phyloP scores from a whole-genome alignment of 495 filamentous ascomycete species.

The Astrothelium subdiscretum region DNA sequence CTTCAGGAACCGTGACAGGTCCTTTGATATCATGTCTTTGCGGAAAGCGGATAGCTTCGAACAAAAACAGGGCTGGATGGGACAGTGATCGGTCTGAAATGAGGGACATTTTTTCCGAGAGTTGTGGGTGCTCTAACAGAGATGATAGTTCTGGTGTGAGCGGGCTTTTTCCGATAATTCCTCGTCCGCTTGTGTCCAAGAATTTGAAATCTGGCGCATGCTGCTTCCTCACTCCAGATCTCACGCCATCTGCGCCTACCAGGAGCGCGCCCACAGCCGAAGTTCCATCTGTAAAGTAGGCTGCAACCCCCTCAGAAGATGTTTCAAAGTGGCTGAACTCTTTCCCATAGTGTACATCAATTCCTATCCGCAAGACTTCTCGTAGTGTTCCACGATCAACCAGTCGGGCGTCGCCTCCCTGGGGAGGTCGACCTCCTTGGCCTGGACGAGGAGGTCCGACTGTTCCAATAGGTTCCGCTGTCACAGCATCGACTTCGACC shows the following conservation, averaged over 20 bases:
- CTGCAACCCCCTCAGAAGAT: slow-evolving; percentile 25
- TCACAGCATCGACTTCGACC: no score
- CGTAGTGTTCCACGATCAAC: background rate
- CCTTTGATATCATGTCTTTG: background rate
- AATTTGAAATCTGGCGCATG: slow-evolving; percentile 29
- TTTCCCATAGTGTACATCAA: background rate
- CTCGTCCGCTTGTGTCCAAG: slow-evolving; percentile 23
- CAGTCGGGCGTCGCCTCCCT: no score
- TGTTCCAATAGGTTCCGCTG: no score
- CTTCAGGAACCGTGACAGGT: slow-evolving; percentile 24
- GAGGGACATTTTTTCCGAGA: background rate
- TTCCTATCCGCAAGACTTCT: background rate
- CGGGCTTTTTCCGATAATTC: slow-evolving; percentile 23
- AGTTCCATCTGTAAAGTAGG: slow-evolving; percentile 32
- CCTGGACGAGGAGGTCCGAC: no score
- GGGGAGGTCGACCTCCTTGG: no score
- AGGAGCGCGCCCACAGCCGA: slow-evolving; percentile 27
- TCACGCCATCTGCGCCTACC: slow-evolving; percentile 38
- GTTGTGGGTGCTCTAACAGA: background rate
- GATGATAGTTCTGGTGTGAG: slow-evolving; percentile 13
- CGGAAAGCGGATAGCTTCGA: background rate
- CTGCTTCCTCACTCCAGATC: slow-evolving; percentile 31
- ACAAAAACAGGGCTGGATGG: background rate
- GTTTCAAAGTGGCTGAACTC: background rate
- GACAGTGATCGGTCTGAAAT: background rate